Conservation (phyloP, 805 yeast genomes). For the Teunomyces atbi region DNA sequence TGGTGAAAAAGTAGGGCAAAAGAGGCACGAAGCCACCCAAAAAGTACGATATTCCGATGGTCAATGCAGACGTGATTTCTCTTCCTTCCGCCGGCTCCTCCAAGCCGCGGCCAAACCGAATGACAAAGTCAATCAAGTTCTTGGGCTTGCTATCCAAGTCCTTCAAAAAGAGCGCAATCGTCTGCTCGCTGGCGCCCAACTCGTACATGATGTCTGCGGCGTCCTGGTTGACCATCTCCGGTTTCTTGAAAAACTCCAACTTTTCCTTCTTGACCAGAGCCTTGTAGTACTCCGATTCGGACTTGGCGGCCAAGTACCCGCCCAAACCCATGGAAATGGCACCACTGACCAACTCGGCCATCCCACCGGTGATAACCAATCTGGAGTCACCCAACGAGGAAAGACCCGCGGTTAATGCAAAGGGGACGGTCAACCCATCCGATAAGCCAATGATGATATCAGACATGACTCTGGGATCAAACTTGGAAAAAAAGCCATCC, state of each 20-base stretch:
- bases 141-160: constrained; percentile 80
- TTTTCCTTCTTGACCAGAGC: constrained; percentile 73
- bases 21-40: constrained; percentile 91
- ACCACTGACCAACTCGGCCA: constrained; percentile 96
- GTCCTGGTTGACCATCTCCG: constrained; percentile 67
- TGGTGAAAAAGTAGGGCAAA: constrained; percentile 83
- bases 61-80: constrained; percentile 81
- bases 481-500: constrained; percentile 45
- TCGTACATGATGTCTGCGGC: constrained; percentile 79
- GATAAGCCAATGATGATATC: constrained; percentile 91
- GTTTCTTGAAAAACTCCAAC: constrained; percentile 60
- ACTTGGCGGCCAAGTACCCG: constrained; percentile 91
- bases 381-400: constrained; percentile 86
- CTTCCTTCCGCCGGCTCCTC: constrained; percentile 95
- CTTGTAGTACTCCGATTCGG: constrained; percentile 74
- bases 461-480: constrained; percentile 91
- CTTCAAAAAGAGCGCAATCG: constrained; percentile 67
- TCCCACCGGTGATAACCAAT: constrained; percentile 94
- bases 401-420: constrained; percentile 95
- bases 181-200: constrained; percentile 68
- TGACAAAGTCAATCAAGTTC: constrained; percentile 79
- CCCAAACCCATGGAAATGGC: constrained; percentile 98
- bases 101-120: constrained; percentile 85
- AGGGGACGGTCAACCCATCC: constrained; percentile 97
- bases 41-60: constrained; percentile 87